A percentile compares a stretch with the other conserved stretches of the same genome.
phyloP scores from a whole-genome alignment of 371 early-diverging fungal genomes.

The Mucor saturninus region DNA sequence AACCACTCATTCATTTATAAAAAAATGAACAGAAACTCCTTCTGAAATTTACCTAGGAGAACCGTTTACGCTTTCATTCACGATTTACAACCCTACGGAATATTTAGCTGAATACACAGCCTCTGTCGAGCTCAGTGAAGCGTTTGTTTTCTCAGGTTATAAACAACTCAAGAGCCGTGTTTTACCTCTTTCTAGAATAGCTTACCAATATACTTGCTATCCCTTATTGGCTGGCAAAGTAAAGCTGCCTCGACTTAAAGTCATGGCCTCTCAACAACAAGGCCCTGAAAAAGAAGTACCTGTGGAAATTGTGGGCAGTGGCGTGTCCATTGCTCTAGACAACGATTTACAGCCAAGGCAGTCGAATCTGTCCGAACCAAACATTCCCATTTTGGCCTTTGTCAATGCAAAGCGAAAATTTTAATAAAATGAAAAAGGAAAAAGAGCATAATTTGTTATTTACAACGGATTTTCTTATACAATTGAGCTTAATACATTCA shows the following conservation, averaged over 20 bases:
- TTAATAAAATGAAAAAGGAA: not conserved
- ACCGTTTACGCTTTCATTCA: conserved; percentile 65
- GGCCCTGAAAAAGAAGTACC: conserved; percentile 43
- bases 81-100: conserved; percentile 66
- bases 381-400: conserved; percentile 14
- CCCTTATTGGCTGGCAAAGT: conserved; percentile 59
- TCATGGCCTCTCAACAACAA: conserved; percentile 46
- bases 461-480: too few species aligned
- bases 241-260: conserved; percentile 57
- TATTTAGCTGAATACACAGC: conserved; percentile 60
- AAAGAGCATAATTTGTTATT: too few species aligned
- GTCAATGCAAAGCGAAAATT: conserved; percentile 25
- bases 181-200: conserved; percentile 53
- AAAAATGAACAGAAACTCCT: conserved; percentile 43
- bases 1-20: conserved; percentile 2
- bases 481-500: too few species aligned
- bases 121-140: conserved; percentile 70
- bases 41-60: conserved; percentile 56
- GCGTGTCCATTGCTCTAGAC: conserved; percentile 20
- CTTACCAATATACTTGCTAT: conserved; percentile 49
- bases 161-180: conserved; percentile 64
- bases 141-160: conserved; percentile 75
- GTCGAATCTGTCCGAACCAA: conserved; percentile 1
- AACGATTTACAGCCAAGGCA: conserved; percentile 30
- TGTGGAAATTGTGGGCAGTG: conserved; percentile 34